Conservation (phyloP, 2,329 filamentous ascomycete genomes). For the Colletotrichum sp. region DNA sequence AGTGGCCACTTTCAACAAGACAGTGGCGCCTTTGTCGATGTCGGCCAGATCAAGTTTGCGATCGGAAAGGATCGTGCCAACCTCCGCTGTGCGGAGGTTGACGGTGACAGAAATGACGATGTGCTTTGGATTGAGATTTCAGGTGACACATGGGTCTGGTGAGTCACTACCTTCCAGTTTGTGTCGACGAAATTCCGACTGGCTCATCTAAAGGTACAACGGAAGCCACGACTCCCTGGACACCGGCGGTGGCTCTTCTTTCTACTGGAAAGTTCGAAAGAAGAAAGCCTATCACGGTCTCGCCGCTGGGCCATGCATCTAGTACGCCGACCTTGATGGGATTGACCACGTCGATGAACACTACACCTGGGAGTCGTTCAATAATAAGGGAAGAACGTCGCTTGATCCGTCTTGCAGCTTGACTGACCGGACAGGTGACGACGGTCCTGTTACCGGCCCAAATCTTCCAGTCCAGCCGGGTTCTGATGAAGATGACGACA, state of each 20-base stretch:
- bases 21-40: slow-evolving; percentile 15
- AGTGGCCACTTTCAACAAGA: slow-evolving; percentile 28
- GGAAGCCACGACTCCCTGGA: not conserved
- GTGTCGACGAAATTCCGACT: fast-evolving
- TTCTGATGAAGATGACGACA: not conserved
- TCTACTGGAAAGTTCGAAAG: not conserved
- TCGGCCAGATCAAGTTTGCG: slow-evolving; percentile 32
- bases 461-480: not conserved
- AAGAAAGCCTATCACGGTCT: not conserved
- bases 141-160: slow-evolving; percentile 33
- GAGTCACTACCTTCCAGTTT: not conserved
- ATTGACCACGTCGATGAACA: not conserved
- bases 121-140: slow-evolving; percentile 37
- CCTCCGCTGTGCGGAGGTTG: slow-evolving; percentile 40
- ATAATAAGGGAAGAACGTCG: not conserved
- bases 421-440: not conserved
- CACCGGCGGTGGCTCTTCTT: not conserved
- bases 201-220: slow-evolving; percentile 26
- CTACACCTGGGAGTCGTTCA: not conserved
- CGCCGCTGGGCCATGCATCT: slow-evolving; percentile 19
- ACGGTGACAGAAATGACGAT: slow-evolving; percentile 39
- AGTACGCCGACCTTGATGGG: slow-evolving; percentile 30
- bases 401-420: not conserved
- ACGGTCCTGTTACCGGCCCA: not conserved
- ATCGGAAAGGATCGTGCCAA: slow-evolving; percentile 37